Conservation (phyloP, 208 protist genomes). For the Acanthamoeba triangularis region DNA sequence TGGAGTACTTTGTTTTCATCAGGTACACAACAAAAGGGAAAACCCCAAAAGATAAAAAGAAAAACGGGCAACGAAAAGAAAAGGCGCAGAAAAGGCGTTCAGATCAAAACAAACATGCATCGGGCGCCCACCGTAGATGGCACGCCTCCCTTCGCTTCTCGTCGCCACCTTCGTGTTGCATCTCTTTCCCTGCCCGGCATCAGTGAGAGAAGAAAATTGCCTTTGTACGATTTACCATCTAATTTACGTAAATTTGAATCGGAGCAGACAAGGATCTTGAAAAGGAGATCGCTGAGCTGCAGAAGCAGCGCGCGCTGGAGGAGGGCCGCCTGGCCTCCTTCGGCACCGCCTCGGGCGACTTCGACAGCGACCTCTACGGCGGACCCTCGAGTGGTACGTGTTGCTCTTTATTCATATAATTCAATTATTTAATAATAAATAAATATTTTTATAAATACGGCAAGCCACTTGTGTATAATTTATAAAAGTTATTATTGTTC, state of each 20-base stretch:
- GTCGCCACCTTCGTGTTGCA: neutral
- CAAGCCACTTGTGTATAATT: too few relatives aligned
- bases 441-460: neutral
- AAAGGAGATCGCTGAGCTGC: conserved; percentile 68
- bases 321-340: conserved; percentile 68
- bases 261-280: conserved; percentile 57
- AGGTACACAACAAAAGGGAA: too few relatives aligned
- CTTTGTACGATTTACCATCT: neutral
- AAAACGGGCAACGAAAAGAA: too few relatives aligned
- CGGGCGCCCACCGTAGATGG: neutral
- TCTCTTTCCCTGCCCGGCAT: neutral
- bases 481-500: neutral
- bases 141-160: neutral
- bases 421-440: neutral
- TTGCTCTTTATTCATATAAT: too few relatives aligned
- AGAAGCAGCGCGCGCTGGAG: conserved; percentile 70
- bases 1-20: too few relatives aligned
- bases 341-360: conserved; percentile 1
- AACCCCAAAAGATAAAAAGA: too few relatives aligned
- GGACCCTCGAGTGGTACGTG: neutral
- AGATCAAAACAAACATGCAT: neutral
- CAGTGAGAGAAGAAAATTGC: neutral
- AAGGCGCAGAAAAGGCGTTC: too few relatives aligned
- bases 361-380: conserved; percentile 61
- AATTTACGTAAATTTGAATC: neutral